These are phyloP conservation scores for Ophiocordyceps robertsii DNA, from an alignment of 2,329 filamentous ascomycete species.

Conservation along the genomic window DNA sequence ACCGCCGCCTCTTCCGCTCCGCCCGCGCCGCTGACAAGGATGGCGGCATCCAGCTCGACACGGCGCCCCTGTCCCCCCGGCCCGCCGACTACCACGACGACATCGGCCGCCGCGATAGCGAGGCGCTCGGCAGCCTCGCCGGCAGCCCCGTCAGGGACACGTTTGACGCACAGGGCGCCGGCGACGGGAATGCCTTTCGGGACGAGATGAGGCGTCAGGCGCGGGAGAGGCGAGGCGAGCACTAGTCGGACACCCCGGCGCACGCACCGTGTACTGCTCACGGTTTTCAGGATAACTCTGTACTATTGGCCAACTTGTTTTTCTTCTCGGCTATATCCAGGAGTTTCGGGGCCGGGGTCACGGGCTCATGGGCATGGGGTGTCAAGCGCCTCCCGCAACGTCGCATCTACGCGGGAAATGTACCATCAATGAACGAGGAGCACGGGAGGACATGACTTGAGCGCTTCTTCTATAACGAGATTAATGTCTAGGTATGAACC, in stretches of 20 bases:
- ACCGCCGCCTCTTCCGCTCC: conserved; percentile 20
- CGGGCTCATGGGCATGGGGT: too few relatives aligned
- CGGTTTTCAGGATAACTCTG: too few relatives aligned
- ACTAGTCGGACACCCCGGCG: neutral
- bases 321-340: too few relatives aligned
- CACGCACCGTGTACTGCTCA: too few relatives aligned
- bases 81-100: conserved; percentile 13
- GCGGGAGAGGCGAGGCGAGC: conserved; percentile 16
- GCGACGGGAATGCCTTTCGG: conserved; percentile 29
- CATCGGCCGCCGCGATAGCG: conserved; percentile 24
- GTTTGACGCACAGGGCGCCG: conserved; percentile 21
- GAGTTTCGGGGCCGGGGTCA: too few relatives aligned
- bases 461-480: too few relatives aligned
- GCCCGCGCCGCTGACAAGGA: conserved; percentile 14
- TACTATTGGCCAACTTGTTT: too few relatives aligned
- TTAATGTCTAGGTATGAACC: too few relatives aligned
- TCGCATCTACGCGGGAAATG: too few relatives aligned
- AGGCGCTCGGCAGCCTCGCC: conserved; percentile 34
- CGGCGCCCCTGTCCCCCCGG: conserved; percentile 9
- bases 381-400: too few relatives aligned
- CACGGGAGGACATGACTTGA: too few relatives aligned
- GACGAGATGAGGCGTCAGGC: conserved; percentile 37
- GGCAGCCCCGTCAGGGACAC: conserved; percentile 29
- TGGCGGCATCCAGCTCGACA: conserved; percentile 31
- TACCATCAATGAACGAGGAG: too few relatives aligned